Conservation (phyloP, 192 early-diverging fungal species). For the Piromyces finnis region DNA sequence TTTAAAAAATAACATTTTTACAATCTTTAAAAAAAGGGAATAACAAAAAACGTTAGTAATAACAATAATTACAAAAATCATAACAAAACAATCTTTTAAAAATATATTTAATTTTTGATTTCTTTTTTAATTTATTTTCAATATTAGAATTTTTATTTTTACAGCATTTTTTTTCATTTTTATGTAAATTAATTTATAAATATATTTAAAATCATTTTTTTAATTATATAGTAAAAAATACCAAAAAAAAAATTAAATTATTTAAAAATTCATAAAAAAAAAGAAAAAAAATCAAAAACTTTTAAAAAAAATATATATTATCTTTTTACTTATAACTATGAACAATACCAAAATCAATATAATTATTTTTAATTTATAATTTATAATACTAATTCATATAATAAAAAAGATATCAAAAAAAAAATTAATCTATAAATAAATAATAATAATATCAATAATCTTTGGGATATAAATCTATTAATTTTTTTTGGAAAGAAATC, state of each 20-base stretch:
- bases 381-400: not conserved
- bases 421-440: not conserved
- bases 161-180: not conserved
- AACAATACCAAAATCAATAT: not conserved
- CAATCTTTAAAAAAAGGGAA: not conserved
- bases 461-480: not conserved
- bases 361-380: not conserved
- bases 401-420: not conserved
- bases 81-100: too few species aligned
- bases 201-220: not conserved
- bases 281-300: not conserved
- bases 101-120: not conserved
- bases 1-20: too few species aligned
- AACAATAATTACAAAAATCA: too few species aligned
- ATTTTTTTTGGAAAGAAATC: not conserved
- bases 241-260: not conserved
- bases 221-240: not conserved
- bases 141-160: not conserved
- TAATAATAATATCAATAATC: not conserved
- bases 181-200: not conserved
- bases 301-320: not conserved
- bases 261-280: not conserved
- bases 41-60: too few species aligned
- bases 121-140: not conserved
- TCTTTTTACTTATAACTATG: not conserved